Percentiles rank a stretch among this genome's conserved stretches.
Evolutionary conservation across 805 yeast species (phyloP).

Genomic region (Candida namnaoensis): DNA sequence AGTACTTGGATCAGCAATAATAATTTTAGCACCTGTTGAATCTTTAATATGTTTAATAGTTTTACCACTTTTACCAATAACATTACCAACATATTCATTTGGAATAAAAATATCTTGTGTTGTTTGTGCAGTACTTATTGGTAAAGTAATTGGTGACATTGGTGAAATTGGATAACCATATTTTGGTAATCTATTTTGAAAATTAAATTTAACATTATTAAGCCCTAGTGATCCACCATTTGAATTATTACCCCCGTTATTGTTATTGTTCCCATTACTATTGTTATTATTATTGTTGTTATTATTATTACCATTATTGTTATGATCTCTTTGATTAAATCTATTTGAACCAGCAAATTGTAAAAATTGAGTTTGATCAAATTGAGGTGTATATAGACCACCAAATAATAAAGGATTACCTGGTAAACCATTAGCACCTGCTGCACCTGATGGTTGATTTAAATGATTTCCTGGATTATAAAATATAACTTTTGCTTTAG

Average conservation of each 20-base stretch:
- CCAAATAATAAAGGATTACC: conserved; percentile 7
- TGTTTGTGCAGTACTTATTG: conserved; percentile 23
- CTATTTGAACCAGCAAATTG: neutral
- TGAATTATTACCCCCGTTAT: neutral
- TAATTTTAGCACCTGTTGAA: conserved; percentile 66
- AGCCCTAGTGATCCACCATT: neutral
- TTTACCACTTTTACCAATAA: conserved; percentile 82
- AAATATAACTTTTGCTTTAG: conserved; percentile 35
- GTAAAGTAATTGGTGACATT: conserved; percentile 1
- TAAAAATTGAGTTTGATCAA: neutral
- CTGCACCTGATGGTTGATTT: neutral
- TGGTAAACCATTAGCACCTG: conserved; percentile 4
- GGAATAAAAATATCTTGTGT: conserved; percentile 72
- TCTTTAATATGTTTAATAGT: conserved; percentile 72
- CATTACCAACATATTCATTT: conserved; percentile 69
- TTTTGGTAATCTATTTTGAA: neutral
- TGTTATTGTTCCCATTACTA: neutral
- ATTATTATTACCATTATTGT: neutral
- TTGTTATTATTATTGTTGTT: neutral
- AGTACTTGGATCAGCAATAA: conserved; percentile 43
- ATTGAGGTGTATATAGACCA: conserved; percentile 1
- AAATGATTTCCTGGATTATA: conserved; percentile 41
- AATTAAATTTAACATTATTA: neutral
- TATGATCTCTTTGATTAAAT: neutral
- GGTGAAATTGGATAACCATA: neutral